Evolutionary conservation across 345 rosid species (phyloP).

Genomic region (Aethionema arabicum): DNA sequence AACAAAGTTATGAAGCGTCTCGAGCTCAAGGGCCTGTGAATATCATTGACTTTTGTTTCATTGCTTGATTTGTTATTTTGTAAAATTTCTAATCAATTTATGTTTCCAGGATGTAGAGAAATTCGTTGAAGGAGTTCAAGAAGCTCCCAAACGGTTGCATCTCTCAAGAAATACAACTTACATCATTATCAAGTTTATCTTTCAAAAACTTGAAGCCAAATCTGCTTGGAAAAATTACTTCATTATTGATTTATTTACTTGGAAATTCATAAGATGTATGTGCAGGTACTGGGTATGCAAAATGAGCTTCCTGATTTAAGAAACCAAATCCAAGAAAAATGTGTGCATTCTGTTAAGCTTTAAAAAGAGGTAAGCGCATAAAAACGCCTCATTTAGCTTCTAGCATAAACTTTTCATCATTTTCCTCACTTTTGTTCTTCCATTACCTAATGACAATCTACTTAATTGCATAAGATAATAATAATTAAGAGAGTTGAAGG

Average conservation of each 20-base stretch:
- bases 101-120: conserved; percentile 66
- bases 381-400: background rate
- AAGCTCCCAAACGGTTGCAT: conserved; percentile 77
- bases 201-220: background rate
- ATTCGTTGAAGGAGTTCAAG: conserved; percentile 81
- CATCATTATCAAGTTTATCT: conserved; percentile 4
- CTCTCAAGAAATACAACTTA: conserved; percentile 78
- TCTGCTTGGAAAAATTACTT: background rate
- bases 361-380: conserved; percentile 63
- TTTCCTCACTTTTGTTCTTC: conserved; percentile 29
- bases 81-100: conserved; percentile 5
- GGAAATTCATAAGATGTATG: background rate
- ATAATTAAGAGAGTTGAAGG: conserved; percentile 70
- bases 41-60: conserved; percentile 4
- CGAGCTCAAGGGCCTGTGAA: conserved; percentile 54
- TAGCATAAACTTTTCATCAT: background rate
- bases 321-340: conserved; percentile 77
- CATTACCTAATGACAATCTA: background rate
- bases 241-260: background rate
- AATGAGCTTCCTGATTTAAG: conserved; percentile 83
- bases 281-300: conserved; percentile 89
- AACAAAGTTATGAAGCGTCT: conserved; percentile 56
- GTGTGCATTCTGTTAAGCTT: conserved; percentile 65
- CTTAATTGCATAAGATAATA: conserved; percentile 48
- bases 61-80: background rate